Evolutionary conservation across 106 monocot genomes (phyloP).

Genomic region (Acanthochlamys bracteata): DNA sequence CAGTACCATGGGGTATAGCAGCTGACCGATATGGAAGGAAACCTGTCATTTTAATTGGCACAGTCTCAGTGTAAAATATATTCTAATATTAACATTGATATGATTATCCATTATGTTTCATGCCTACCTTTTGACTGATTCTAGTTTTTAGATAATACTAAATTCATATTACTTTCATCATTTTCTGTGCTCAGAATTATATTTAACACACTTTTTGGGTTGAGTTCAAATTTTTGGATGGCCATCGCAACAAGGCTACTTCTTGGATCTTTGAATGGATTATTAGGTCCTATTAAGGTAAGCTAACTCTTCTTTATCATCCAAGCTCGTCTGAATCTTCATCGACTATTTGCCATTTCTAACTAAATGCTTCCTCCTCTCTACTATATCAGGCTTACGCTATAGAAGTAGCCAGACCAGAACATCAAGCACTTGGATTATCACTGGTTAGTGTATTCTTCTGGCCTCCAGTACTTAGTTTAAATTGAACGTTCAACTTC

Average conservation of each 20-base stretch:
- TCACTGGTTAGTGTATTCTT: constrained; percentile 24
- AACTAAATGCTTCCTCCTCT: neutral
- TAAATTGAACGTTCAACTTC: no score
- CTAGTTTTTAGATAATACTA: no score
- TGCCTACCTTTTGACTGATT: no score
- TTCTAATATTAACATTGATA: no score
- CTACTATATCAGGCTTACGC: constrained; percentile 54
- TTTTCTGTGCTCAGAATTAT: constrained; percentile 55
- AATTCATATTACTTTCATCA: no score
- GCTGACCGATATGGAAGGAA: constrained; percentile 55
- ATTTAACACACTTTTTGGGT: constrained; percentile 69
- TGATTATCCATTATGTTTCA: no score
- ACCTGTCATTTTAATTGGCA: constrained; percentile 36
- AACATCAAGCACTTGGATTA: constrained; percentile 73
- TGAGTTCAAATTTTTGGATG: constrained; percentile 71
- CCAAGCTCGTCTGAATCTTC: neutral
- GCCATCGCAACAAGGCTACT: constrained; percentile 57
- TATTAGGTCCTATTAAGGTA: constrained; percentile 75
- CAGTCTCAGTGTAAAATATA: constrained; percentile 28
- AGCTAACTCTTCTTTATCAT: neutral
- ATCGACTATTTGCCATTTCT: neutral
- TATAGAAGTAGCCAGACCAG: constrained; percentile 49
- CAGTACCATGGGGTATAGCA: constrained; percentile 44
- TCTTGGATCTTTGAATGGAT: constrained; percentile 60
- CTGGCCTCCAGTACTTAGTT: no score